phyloP scores from a whole-genome alignment of 331 rosid species.

The Pyrus hybrid region DNA sequence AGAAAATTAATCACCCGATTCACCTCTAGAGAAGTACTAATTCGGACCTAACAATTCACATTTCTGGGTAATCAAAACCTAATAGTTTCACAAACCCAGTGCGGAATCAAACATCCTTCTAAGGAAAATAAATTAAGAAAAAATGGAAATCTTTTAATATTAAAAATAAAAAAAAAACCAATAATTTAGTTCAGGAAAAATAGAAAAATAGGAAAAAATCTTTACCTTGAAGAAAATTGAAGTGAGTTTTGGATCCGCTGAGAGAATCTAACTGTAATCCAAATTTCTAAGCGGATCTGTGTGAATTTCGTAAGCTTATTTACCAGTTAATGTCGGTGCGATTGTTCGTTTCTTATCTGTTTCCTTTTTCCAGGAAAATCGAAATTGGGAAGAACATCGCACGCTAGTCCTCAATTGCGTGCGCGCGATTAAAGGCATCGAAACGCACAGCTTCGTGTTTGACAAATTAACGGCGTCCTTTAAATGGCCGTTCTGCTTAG shows the following conservation, averaged over 20 bases:
- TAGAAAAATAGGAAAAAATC: not conserved
- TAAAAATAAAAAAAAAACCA: not conserved
- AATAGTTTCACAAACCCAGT: not conserved
- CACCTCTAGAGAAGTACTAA: not conserved
- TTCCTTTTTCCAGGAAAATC: not conserved
- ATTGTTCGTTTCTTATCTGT: not conserved
- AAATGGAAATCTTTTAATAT: too few species aligned
- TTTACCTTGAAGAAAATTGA: slow-evolving; percentile 1
- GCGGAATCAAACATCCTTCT: not conserved
- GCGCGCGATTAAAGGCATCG: not conserved
- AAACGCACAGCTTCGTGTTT: not conserved
- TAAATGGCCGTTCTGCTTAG: too few species aligned
- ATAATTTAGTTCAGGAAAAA: not conserved
- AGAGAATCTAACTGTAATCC: not conserved
- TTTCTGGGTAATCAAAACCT: not conserved
- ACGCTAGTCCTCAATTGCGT: not conserved
- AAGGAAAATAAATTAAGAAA: not conserved
- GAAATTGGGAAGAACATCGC: not conserved
- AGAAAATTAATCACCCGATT: not conserved
- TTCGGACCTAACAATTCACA: not conserved
- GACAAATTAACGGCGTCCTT: not conserved
- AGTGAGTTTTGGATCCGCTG: not conserved
- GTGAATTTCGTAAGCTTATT: not conserved
- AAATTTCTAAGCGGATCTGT: not conserved
- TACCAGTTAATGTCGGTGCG: not conserved